Base-by-base conservation (phyloP, 2,329 filamentous ascomycete species). In the Penicillium sumatraense region DNA sequence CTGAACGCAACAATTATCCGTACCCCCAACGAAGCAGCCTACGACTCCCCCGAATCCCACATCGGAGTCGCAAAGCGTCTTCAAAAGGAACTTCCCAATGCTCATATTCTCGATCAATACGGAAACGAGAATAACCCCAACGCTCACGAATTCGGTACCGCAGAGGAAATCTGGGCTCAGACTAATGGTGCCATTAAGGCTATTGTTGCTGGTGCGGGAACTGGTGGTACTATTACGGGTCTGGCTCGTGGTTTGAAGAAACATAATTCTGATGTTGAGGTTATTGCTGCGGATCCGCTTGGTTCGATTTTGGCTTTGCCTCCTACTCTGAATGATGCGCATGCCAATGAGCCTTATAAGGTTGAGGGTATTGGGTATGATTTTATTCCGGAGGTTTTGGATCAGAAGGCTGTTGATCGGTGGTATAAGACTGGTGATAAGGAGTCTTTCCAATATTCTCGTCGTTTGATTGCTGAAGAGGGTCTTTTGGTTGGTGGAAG, bases 361-460 rank as follows among this genome's bases (percentile, higher is more conserved):
- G 95, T 99, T 1, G 95, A 99, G 79, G 95, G 95, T 40, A 99
- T 99, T 68, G 95, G 95, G 18, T 99, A 99, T 74, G 95, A 99
- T 74, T 99, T 99, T 74, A 89, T 99, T 56, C 95, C 96, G 6
- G 91, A 98, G 21, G 96, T 99, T 5, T 81, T 99, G 52, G 87
- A 95, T 63, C 91, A 89, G 69, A 76, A 87, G 24, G 74, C 84
- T 5, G 90, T 99, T 26, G 90, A 97, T 74, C 89, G 89, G 71
- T 99, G 95, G 95, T 98, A 97, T 81, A 99, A 99, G 85, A 99
- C 95, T 3, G 90, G 93, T 58, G 95, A 99, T 71, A 84, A 86
- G 58, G 90, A 96, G 72, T 93, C 93, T 2, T 99, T 99, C 78
- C 83, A 87, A 72, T 93, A 91, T 69, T 91, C 95, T n/a, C 84